Evolutionary conservation across 2,329 filamentous ascomycete genomes (phyloP), one percentile per base, ranked within the genome.

Genomic region (Epichloe gansuensis): DNA sequence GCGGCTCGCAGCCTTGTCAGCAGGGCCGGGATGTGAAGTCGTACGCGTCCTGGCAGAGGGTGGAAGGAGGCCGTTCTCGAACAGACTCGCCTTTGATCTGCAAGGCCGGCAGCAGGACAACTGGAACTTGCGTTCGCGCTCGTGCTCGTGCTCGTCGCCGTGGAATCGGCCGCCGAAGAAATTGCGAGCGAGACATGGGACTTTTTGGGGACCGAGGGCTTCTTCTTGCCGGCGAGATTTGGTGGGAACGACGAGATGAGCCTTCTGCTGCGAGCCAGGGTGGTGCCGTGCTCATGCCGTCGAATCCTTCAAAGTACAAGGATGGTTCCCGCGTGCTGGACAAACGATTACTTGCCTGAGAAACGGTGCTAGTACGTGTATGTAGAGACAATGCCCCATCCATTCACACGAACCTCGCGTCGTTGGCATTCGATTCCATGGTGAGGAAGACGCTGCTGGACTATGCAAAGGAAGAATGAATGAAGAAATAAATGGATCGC

Each of bases 1-100:
- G 2, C 69, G 65, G 58, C 86, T 88, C 7, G 72, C 63, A 0
- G 82, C 85, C 2, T 71, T 66, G 12, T 72, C 70, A 1, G 78
- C 72, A 2, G 69, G 64, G 3, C 72, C 68, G 0, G 0, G 73
- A 63, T 0, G 78, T 81, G 53, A 85, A 84, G 2, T 75, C 74
- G 35, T 78, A 69, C 0, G 73, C 77, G 4, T 73, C 65, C 13
- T 86, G 13, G 41, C n/a, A 51, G 41, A 12, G 48, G 28, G 28
- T 31, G 48, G 7, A 15, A 15, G 17, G 13, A 39, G 31, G 41
- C 11, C 17, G 12, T 45, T 28, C 4, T 23, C 48, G 28, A 4
- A 4, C 28, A 7, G 15, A 5, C 9, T 34, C 31, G 28, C 31
- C 31, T 28, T 51, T 51, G 41, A 25, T 37, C 41, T 51, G 48